Percentiles rank a stretch among this genome's conserved stretches.
These are phyloP conservation scores for Barnettozyma sucrosica DNA, from an alignment of 805 yeast species.

Conservation along the genomic window DNA sequence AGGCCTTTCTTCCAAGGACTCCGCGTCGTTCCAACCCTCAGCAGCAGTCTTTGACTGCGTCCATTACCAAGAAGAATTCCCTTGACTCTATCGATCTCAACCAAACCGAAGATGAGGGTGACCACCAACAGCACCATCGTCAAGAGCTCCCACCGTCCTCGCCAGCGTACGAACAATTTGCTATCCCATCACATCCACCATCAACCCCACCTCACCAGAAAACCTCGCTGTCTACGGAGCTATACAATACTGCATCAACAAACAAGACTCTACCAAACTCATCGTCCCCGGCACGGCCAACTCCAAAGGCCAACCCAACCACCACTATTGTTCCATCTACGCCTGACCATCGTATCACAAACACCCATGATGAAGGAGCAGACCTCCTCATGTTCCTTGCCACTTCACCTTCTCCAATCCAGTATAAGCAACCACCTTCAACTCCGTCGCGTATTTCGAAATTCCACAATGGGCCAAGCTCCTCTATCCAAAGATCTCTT, in stretches of 20 bases:
- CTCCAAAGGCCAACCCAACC: constrained; percentile 6
- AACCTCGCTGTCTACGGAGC: constrained; percentile 19
- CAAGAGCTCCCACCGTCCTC: constrained; percentile 24
- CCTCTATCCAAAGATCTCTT: constrained; percentile 13
- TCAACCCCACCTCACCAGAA: constrained; percentile 26
- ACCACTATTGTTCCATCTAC: constrained; percentile 16
- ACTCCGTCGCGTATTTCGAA: constrained; percentile 18
- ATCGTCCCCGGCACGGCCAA: constrained; percentile 13
- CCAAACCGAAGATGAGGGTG: constrained; percentile 21
- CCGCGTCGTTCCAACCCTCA: not conserved
- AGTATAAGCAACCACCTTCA: constrained; percentile 21
- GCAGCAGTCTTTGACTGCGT: not conserved
- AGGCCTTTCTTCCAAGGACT: not conserved
- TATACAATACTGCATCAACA: constrained; percentile 23
- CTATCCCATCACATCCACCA: constrained; percentile 18
- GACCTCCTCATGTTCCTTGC: constrained; percentile 77
- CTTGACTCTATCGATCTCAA: constrained; percentile 20
- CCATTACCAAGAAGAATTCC: constrained; percentile 16
- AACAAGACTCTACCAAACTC: constrained; percentile 24
- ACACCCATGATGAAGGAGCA: constrained; percentile 58
- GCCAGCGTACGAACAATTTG: constrained; percentile 20
- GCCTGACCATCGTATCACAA: constrained; percentile 18
- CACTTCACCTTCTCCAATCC: constrained; percentile 66
- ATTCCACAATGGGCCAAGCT: constrained; percentile 2
- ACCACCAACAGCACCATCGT: constrained; percentile 4